phyloP scores from a whole-genome alignment of 116 monocot species.

The Posidonia oceanica region DNA sequence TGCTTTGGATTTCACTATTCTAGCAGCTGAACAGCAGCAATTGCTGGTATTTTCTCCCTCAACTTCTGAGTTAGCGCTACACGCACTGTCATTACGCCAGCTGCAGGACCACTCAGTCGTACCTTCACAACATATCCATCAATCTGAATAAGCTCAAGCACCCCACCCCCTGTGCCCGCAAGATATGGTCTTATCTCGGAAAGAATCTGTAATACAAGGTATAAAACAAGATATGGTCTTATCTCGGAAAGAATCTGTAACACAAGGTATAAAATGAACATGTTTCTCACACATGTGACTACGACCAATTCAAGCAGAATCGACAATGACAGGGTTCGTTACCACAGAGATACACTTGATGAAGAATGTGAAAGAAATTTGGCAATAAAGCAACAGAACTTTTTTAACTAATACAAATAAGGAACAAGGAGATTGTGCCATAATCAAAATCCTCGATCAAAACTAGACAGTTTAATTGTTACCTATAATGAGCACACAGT shows the following conservation, averaged over 20 bases:
- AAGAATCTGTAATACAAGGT: conserved; percentile 43
- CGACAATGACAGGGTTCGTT: no score
- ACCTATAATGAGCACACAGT: not conserved
- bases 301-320: not conserved
- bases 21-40: conserved; percentile 70
- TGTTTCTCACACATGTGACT: not conserved
- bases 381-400: no score
- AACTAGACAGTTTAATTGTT: no score
- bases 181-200: conserved; percentile 92
- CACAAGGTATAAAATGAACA: not conserved
- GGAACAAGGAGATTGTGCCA: no score
- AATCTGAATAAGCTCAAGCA: conserved; percentile 66
- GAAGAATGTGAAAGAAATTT: no score
- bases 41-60: conserved; percentile 85
- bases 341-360: no score
- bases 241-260: conserved; percentile 84
- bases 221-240: conserved; percentile 46
- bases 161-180: conserved; percentile 74
- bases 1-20: conserved; percentile 16
- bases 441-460: no score
- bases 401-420: no score
- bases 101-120: conserved; percentile 70
- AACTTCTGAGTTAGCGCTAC: conserved; percentile 89
- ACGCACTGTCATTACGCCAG: conserved; percentile 87
- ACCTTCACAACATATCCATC: conserved; percentile 54